Evolutionary conservation across 176 grass and related monocot genomes (phyloP), one percentile per base, ranked within the genome.

Genomic region (barley (Hordeum vulgare)): DNA sequence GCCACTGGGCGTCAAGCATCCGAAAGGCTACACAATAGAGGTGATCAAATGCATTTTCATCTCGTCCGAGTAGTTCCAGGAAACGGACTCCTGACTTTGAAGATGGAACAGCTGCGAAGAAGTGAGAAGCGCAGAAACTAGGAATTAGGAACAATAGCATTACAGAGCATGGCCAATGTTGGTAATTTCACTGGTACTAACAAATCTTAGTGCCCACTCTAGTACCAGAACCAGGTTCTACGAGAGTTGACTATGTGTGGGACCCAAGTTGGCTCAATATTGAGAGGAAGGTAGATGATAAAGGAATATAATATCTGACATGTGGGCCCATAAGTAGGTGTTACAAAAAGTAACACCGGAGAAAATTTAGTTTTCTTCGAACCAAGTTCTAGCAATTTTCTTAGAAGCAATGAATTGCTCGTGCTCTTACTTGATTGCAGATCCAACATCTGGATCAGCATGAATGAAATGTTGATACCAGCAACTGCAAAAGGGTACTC

Each of bases 401-500:
- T 51, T 51, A 17, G 47, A 51, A 51, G 15, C 47, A 51, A 51
- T 51, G 47, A 51, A 51, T 51, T 18, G 47, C 15, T 18, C 47
- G 18, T 51, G 47, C 47, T 51, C 47, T 51, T 93, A 93, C 93
- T 71, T 82, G 93, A 98, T 65, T 95, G 86, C 6, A 98, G 81
- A 85, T 98, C 91, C 68, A 98, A 66, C 90, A 98, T 95, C 78
- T 98, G 93, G 79, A 98, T 80, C 68, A 98, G 60, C 96, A 93
- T 98, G 87, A 98, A 98, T n/a, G 96, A 98, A 76, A 98, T 85
- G 66, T 98, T 98, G 60, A 98, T 78, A 49, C 93, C 96, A 58
- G 96, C 96, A 61, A 98, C 93, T 29, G 96, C 96, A 85, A 98
- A 98, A 85, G 93, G 96, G 67, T 98, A 98, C 66, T 98, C 96